These are phyloP conservation scores for Pythium plurisporium DNA, from an alignment of 352 stramenopile species.

Conservation along the genomic window DNA sequence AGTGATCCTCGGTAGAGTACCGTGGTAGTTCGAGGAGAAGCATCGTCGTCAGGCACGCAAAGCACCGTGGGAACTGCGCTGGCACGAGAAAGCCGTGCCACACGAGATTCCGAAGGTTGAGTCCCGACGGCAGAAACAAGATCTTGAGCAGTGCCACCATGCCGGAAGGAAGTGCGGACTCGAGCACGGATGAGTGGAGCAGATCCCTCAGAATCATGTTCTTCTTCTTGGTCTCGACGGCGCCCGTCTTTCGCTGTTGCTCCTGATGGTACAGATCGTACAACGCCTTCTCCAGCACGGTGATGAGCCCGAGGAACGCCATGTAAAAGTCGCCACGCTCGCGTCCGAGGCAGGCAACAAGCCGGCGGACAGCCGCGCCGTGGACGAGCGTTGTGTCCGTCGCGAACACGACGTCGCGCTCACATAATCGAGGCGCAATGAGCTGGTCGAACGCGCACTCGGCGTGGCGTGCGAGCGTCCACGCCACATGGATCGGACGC, in stretches of 20 bases:
- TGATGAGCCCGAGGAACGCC: conserved; percentile 49
- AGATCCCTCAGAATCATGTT: conserved; percentile 69
- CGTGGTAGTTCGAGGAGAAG: conserved; percentile 38
- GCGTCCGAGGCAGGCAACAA: conserved; percentile 23
- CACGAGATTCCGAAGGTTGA: conserved; percentile 67
- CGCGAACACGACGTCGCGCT: background rate
- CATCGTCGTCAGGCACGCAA: conserved; percentile 41
- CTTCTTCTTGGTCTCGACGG: conserved; percentile 30
- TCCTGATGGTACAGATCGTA: conserved; percentile 48
- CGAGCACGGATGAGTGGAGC: conserved; percentile 40
- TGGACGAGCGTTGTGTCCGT: conserved; percentile 29
- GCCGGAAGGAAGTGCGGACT: conserved; percentile 26
- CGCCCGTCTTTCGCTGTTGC: background rate
- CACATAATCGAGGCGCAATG: background rate
- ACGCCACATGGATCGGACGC: conserved; percentile 1
- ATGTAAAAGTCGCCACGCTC: conserved; percentile 48
- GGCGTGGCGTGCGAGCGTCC: conserved; percentile 35
- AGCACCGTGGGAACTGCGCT: conserved; percentile 50
- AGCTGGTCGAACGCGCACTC: conserved; percentile 24
- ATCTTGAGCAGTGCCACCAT: conserved; percentile 45
- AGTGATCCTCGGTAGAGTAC: background rate
- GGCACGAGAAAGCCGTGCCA: conserved; percentile 66
- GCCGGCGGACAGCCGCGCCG: conserved; percentile 16
- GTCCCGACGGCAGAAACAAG: conserved; percentile 51
- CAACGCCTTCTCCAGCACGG: conserved; percentile 53